These are phyloP conservation scores for Aspergillus neoniger DNA, from an alignment of 2,329 filamentous ascomycete species.

Conservation along the genomic window DNA sequence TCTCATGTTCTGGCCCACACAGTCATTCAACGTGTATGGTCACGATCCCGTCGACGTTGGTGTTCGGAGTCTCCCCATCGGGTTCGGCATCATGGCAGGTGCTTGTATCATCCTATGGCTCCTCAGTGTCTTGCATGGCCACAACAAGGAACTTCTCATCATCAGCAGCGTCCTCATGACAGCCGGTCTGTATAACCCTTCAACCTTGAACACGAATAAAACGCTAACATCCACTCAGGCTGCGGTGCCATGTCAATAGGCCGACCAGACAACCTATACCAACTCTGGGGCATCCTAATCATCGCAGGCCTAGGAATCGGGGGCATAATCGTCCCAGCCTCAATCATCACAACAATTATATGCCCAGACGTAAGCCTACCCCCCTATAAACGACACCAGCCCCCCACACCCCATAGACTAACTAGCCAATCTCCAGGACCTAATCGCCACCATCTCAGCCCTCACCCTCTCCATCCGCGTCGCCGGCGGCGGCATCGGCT, in stretches of 20 bases:
- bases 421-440: constrained; percentile 41
- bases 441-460: constrained; percentile 69
- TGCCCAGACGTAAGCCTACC: constrained; percentile 58
- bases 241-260: constrained; percentile 58
- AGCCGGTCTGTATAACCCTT: constrained; percentile 45
- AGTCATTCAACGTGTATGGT: constrained; percentile 66
- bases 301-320: constrained; percentile 66
- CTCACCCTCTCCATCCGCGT: constrained; percentile 70
- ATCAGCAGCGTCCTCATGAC: constrained; percentile 65
- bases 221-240: constrained; percentile 31
- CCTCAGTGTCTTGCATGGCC: constrained; percentile 59
- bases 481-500: constrained; percentile 66
- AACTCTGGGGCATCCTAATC: constrained; percentile 60
- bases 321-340: constrained; percentile 67
- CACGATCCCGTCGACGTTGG: constrained; percentile 66
- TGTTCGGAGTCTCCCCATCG: constrained; percentile 65
- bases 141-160: constrained; percentile 63
- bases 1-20: constrained; percentile 63
- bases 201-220: too few relatives aligned
- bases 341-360: constrained; percentile 69
- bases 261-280: constrained; percentile 54
- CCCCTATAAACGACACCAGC: background rate
- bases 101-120: constrained; percentile 61
- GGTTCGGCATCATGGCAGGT: constrained; percentile 63
- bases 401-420: background rate